Conservation (phyloP, 176 grass and related monocot genomes). For the Aegilops speltoides region DNA sequence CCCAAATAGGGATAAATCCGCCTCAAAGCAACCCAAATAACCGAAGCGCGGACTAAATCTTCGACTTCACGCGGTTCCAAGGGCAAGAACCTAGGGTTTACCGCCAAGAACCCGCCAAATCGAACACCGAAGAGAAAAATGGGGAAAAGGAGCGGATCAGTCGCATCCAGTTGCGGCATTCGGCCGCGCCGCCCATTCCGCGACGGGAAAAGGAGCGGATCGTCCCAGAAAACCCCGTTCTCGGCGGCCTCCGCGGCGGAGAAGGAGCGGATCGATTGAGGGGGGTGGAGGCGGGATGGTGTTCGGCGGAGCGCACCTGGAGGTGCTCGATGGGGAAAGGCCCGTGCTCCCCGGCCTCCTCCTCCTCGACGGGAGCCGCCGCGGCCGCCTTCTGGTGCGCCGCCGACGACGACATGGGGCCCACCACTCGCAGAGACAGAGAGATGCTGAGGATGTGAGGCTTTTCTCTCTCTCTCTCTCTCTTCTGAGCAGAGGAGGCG, state of each 20-base stretch:
- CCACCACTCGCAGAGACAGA: conserved; percentile 22
- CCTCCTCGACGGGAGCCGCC: conserved; percentile 7
- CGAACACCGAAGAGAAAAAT: neutral
- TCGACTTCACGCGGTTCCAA: neutral
- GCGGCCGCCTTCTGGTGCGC: conserved; percentile 33
- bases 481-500: neutral
- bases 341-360: conserved; percentile 29
- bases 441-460: neutral
- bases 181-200: neutral
- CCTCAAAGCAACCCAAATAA: neutral
- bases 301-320: conserved; percentile 29
- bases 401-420: conserved; percentile 33
- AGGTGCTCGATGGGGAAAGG: conserved; percentile 62
- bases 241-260: neutral
- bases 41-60: neutral
- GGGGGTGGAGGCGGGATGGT: neutral
- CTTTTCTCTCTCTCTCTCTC: neutral
- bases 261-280: neutral
- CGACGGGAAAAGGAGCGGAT: neutral
- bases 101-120: neutral
- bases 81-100: conserved; percentile 4
- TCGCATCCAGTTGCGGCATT: too few relatives aligned
- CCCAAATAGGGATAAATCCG: neutral
- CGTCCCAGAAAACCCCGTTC: neutral
- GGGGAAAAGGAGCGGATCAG: neutral